Percentiles rank a stretch among this genome's conserved stretches.
phyloP scores from a whole-genome alignment of 192 early-diverging fungal genomes.

The Backusella liffmaniae region DNA sequence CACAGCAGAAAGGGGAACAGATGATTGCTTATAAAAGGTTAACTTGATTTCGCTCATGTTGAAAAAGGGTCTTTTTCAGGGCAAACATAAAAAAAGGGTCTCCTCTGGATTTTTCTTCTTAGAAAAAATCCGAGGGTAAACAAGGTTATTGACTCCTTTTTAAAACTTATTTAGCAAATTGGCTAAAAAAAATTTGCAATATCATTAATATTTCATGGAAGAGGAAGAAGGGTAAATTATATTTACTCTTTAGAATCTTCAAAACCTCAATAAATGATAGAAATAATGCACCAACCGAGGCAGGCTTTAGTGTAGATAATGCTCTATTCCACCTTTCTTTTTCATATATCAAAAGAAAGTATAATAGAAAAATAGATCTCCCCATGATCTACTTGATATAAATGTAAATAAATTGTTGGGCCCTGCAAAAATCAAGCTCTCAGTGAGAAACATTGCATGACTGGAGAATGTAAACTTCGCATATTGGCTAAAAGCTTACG shows the following conservation, averaged over 20 bases:
- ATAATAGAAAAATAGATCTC: not conserved
- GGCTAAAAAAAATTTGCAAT: too few relatives aligned
- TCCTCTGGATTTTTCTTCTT: not conserved
- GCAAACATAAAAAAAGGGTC: not conserved
- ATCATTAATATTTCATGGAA: too few relatives aligned
- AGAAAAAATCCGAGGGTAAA: not conserved
- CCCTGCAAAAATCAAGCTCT: not conserved
- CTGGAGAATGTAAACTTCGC: not conserved
- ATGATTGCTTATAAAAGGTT: not conserved
- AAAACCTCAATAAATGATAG: too few relatives aligned
- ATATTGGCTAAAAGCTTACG: not conserved
- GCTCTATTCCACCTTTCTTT: not conserved
- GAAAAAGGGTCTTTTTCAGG: slow-evolving; percentile 1
- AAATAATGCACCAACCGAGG: too few relatives aligned
- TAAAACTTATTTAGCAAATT: not conserved
- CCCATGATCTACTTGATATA: not conserved
- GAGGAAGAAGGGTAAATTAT: too few relatives aligned
- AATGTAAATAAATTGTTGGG: not conserved
- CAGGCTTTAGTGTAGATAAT: too few relatives aligned
- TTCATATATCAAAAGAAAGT: not conserved
- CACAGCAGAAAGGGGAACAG: not conserved
- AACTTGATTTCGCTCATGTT: not conserved
- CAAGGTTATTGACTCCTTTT: not conserved
- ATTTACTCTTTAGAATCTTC: too few relatives aligned
- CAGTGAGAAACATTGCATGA: not conserved